Conservation (phyloP, 2,329 filamentous ascomycete genomes). For the Emericellopsis atlantica region DNA sequence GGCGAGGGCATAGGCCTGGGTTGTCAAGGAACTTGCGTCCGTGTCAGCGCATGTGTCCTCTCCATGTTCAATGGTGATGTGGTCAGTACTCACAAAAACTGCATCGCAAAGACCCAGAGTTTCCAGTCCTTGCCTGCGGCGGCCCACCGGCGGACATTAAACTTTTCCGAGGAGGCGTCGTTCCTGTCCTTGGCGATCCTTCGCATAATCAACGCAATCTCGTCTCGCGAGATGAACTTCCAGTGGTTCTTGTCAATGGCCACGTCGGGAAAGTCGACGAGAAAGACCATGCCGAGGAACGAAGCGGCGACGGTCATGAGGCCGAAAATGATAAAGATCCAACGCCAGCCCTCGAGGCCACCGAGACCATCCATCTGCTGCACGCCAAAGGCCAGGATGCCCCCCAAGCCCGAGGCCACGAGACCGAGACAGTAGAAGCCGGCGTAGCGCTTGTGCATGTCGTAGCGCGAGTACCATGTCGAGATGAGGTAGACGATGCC, state of each 20-base stretch:
- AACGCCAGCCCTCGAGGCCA: constrained; percentile 17
- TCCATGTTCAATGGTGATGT: neutral
- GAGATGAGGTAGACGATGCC: neutral
- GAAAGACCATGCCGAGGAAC: constrained; percentile 3
- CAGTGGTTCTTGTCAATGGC: constrained; percentile 1
- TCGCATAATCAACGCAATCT: constrained; percentile 5
- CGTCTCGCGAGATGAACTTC: constrained; percentile 4
- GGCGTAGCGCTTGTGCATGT: constrained; percentile 28
- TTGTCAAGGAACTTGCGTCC: constrained; percentile 1
- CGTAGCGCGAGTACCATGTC: constrained; percentile 38
- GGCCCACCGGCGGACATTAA: constrained; percentile 4
- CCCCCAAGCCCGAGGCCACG: constrained; percentile 15
- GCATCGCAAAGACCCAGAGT: constrained; percentile 6
- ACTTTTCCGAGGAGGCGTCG: constrained; percentile 5
- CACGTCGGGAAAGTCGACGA: constrained; percentile 10
- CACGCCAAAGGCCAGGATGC: constrained; percentile 14
- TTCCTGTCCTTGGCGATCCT: constrained; percentile 7
- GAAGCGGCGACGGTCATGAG: constrained; percentile 16
- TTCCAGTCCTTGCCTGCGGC: constrained; percentile 4
- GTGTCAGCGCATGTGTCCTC: no score
- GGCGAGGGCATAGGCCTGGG: constrained; percentile 7
- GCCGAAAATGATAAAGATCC: constrained; percentile 25
- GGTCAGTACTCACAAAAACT: constrained; percentile 5
- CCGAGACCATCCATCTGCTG: constrained; percentile 24
- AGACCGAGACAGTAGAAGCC: constrained; percentile 27